These are phyloP conservation scores for Rhizopogon salebrosus DNA, from an alignment of 768 basidiomycete species.

Conservation along the genomic window DNA sequence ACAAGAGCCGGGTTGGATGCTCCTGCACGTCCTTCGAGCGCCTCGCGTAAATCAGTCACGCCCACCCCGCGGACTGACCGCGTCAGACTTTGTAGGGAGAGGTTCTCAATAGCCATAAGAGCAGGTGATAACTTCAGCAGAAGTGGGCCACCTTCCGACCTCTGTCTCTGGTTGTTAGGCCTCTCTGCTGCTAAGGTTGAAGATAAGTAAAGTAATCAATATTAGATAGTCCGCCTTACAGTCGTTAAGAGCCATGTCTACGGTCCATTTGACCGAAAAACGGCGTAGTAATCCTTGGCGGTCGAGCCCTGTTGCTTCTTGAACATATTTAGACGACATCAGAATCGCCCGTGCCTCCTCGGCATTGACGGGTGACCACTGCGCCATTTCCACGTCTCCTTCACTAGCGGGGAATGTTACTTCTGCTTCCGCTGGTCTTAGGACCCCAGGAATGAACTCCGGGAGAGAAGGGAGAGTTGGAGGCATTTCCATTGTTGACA, in stretches of 20 bases:
- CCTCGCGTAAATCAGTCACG: conserved; percentile 83
- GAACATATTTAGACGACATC: conserved; percentile 46
- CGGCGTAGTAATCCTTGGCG: conserved; percentile 47
- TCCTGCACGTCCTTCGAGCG: conserved; percentile 79
- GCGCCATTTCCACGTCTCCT: conserved; percentile 15
- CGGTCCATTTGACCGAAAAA: conserved; percentile 62
- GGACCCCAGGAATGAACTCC: conserved; percentile 31
- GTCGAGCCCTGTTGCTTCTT: conserved; percentile 62
- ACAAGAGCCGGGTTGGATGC: conserved; percentile 73
- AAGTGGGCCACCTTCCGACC: conserved; percentile 67
- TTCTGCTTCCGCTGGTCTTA: conserved; percentile 41
- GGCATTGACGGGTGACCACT: conserved; percentile 41
- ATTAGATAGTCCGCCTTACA: conserved; percentile 44
- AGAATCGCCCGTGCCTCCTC: conserved; percentile 54
- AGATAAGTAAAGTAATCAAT: conserved; percentile 3
- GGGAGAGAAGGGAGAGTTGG: conserved; percentile 31
- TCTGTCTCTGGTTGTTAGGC: conserved; percentile 49
- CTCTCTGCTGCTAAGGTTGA: conserved; percentile 47
- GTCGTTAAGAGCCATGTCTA: conserved; percentile 66
- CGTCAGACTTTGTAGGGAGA: conserved; percentile 80
- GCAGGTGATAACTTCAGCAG: conserved; percentile 79
- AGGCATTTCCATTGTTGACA: conserved; percentile 37
- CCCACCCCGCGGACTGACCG: conserved; percentile 78
- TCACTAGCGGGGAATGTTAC: conserved; percentile 33
- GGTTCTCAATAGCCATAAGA: conserved; percentile 87